These are phyloP conservation scores for Globisporangium paddicum DNA, from an alignment of 352 stramenopile genomes.

Conservation along the genomic window DNA sequence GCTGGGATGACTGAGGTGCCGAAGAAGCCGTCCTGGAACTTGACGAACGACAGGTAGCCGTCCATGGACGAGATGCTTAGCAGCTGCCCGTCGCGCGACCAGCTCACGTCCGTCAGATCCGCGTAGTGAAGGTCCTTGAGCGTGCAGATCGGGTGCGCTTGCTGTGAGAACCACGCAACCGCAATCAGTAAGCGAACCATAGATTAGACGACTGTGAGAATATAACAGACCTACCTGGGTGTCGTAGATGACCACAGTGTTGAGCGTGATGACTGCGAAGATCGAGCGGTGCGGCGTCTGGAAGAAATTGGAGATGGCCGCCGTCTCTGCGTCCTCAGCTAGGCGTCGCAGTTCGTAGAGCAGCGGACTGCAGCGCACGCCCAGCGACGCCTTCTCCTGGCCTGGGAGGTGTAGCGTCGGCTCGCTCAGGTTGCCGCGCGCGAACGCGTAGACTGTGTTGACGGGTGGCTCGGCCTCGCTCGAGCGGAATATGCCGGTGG, in stretches of 20 bases:
- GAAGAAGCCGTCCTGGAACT: conserved; percentile 88
- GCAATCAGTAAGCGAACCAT: background rate
- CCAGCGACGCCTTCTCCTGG: conserved; percentile 91
- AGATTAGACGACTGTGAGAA: background rate
- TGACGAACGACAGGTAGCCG: conserved; percentile 94
- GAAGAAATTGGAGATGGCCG: conserved; percentile 59
- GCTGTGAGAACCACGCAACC: conserved; percentile 27
- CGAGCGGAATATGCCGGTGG: conserved; percentile 69
- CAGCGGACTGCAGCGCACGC: conserved; percentile 91
- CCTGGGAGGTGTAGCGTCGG: conserved; percentile 91
- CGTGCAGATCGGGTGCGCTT: conserved; percentile 83
- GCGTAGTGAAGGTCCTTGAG: conserved; percentile 93
- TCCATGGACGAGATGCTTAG: conserved; percentile 94
- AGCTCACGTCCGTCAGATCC: conserved; percentile 92
- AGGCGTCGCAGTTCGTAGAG: conserved; percentile 80
- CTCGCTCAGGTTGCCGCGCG: conserved; percentile 87
- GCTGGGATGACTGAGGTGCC: conserved; percentile 23
- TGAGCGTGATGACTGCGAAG: conserved; percentile 93
- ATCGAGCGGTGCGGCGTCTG: conserved; percentile 79
- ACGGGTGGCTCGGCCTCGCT: conserved; percentile 32
- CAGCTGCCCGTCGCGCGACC: conserved; percentile 88
- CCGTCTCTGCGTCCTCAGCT: background rate
- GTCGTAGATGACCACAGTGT: conserved; percentile 95
- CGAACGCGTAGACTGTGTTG: conserved; percentile 94
- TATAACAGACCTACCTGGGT: conserved; percentile 66